Percentiles rank a stretch among this genome's conserved stretches.
phyloP scores from a whole-genome alignment of 495 filamentous ascomycete species.

The Penicillium maclennaniae region DNA sequence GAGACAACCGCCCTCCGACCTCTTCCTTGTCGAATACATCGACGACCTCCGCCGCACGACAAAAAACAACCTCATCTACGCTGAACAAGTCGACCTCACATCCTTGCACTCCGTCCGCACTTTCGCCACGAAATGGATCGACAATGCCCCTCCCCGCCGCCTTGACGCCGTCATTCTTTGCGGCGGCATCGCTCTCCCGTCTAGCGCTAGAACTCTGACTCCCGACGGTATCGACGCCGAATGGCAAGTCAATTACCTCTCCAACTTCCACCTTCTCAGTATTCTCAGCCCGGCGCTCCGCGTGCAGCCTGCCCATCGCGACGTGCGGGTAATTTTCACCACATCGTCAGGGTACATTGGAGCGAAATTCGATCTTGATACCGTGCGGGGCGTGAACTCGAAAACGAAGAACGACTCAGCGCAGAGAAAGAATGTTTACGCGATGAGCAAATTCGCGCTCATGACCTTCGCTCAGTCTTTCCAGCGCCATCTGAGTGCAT shows the following conservation, averaged over 20 bases:
- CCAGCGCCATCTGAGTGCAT: constrained; percentile 80
- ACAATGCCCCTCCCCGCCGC: constrained; percentile 87
- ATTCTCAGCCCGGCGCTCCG: constrained; percentile 84
- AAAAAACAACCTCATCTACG: constrained; percentile 87
- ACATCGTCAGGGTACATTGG: constrained; percentile 84
- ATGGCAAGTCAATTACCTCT: constrained; percentile 93
- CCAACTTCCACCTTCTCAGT: constrained; percentile 90
- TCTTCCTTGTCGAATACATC: constrained; percentile 89
- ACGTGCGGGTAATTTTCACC: constrained; percentile 81
- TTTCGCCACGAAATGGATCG: constrained; percentile 98
- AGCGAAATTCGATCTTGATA: constrained; percentile 56
- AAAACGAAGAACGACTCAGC: constrained; percentile 12
- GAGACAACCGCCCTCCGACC: constrained; percentile 70
- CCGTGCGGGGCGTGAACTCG: constrained; percentile 8
- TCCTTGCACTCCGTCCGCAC: constrained; percentile 82
- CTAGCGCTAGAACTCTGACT: constrained; percentile 51
- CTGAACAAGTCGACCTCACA: constrained; percentile 87
- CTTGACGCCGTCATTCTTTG: constrained; percentile 91
- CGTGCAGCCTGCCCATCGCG: constrained; percentile 87
- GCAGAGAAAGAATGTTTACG: constrained; percentile 52
- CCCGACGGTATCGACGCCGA: constrained; percentile 78
- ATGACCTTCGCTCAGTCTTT: constrained; percentile 84
- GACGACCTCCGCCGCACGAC: constrained; percentile 76
- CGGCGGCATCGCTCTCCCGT: constrained; percentile 64
- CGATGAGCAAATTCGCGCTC: constrained; percentile 81